Base-by-base conservation (phyloP, 2,329 filamentous ascomycete species). In the Cercospora sp. region DNA sequence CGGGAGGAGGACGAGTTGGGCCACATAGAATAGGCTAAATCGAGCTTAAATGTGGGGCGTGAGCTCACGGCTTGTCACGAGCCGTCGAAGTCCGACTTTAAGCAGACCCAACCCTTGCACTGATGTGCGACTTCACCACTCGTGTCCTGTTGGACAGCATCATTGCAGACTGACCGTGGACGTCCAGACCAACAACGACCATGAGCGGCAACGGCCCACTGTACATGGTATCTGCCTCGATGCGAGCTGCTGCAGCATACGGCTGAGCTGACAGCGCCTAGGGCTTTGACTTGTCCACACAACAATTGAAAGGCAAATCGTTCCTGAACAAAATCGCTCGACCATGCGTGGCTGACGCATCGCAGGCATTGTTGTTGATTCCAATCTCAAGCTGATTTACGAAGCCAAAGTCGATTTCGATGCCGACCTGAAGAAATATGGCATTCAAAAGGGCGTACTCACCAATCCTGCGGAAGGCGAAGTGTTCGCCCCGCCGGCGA, bases 361-460 rank as follows among this genome's bases (percentile, higher is more conserved):
- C 12, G 12, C 74, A 94, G 91, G 89, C 73, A 90, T 98, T 72
- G 90, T 95, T 62, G 91, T 98, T 72, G 88, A 90, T 66, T 92
- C 93, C 3, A 87, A 93, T 74, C 88, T 98, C 71, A 90, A 91
- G 74, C 90, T 95, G 61, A 84, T 91, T 16, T 87, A 92, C 74
- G 88, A 97, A 80, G 92, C 93, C 76, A 97, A 96, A 79, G 94
- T 97, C 79, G 94, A 97, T 81, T 98, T 99, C 77, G 95, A 98
- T 80, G 90, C 87, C 72, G 94, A 98, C 75, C 93, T 97, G 37
- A 67, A 69, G 28, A 82, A 84, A 43, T 85, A 85, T 86, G 87
- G 88, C 77, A 89, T 97, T 79, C 87, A 87, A 70, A 98, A 98
- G 81, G 95, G 95, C 72, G 94, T 98, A 24, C 87, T 91, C 74